A percentile compares a stretch with the other conserved stretches of the same genome.
Evolutionary conservation across 331 rosid species (phyloP).

Genomic region (Acacia concinna): DNA sequence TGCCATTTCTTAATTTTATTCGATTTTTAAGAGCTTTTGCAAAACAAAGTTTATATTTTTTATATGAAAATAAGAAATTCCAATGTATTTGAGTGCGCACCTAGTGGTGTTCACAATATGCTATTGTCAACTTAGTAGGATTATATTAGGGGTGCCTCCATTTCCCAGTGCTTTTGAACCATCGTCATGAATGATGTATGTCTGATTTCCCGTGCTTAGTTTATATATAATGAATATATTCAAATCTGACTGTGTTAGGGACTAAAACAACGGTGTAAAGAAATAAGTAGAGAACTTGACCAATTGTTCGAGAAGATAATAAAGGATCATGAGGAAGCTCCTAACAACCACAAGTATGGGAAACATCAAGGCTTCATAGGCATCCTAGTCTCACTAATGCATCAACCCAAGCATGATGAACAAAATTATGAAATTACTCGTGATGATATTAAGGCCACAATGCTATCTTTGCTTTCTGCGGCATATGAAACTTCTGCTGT

Average conservation of each 20-base stretch:
- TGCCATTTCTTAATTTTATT: no score
- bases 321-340: conserved; percentile 28
- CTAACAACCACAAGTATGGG: not conserved
- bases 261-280: not conserved
- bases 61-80: no score
- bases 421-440: not conserved
- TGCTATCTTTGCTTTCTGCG: conserved; percentile 30
- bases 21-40: no score
- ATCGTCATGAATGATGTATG: no score
- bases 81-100: no score
- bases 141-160: no score
- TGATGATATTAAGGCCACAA: conserved; percentile 35
- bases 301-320: conserved; percentile 36
- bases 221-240: no score
- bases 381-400: conserved; percentile 22
- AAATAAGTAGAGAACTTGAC: not conserved
- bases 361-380: conserved; percentile 29
- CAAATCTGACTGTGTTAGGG: not conserved
- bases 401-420: conserved; percentile 16
- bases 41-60: no score
- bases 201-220: no score
- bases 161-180: no score
- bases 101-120: no score
- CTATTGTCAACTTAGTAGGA: no score
- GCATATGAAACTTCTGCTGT: conserved; percentile 28